These are phyloP conservation scores for Anthracocystis panici-leucophaei DNA, from an alignment of 1,284 basidiomycete species.

Conservation along the genomic window DNA sequence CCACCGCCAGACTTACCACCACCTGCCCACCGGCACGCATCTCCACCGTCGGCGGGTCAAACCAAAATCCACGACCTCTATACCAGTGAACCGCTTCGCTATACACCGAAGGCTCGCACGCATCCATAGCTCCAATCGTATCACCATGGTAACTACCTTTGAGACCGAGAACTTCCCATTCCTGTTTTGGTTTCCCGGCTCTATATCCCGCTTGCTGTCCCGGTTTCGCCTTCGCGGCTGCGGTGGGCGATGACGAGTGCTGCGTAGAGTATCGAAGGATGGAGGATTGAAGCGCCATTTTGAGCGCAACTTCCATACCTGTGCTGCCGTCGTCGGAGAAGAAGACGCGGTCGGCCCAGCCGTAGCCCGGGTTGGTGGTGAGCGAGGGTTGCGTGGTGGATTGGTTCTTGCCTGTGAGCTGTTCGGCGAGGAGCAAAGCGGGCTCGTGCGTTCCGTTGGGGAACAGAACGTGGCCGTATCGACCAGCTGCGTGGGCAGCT, in stretches of 20 bases:
- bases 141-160: constrained; percentile 97
- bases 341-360: constrained; percentile 92
- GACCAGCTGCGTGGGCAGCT: constrained; percentile 87
- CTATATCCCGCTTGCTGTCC: constrained; percentile 50
- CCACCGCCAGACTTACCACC: constrained; percentile 14
- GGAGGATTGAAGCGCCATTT: constrained; percentile 78
- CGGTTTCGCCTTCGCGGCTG: constrained; percentile 24
- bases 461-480: constrained; percentile 97
- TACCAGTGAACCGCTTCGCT: constrained; percentile 92
- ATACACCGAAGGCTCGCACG: constrained; percentile 86
- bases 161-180: constrained; percentile 85
- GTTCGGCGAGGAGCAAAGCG: constrained; percentile 82
- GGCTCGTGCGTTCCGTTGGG: constrained; percentile 88
- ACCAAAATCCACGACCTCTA: constrained; percentile 89
- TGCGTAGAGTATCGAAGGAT: constrained; percentile 47
- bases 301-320: constrained; percentile 93
- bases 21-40: constrained; percentile 72
- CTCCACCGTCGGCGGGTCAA: constrained; percentile 82
- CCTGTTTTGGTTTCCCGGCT: constrained; percentile 55
- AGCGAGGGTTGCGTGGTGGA: constrained; percentile 43
- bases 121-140: constrained; percentile 97
- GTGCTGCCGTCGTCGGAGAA: constrained; percentile 95
- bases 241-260: constrained; percentile 23
- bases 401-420: constrained; percentile 73
- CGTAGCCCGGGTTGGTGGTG: constrained; percentile 63